phyloP scores from a whole-genome alignment of 2,329 filamentous ascomycete genomes.

The Cladophialophora yegresii region DNA sequence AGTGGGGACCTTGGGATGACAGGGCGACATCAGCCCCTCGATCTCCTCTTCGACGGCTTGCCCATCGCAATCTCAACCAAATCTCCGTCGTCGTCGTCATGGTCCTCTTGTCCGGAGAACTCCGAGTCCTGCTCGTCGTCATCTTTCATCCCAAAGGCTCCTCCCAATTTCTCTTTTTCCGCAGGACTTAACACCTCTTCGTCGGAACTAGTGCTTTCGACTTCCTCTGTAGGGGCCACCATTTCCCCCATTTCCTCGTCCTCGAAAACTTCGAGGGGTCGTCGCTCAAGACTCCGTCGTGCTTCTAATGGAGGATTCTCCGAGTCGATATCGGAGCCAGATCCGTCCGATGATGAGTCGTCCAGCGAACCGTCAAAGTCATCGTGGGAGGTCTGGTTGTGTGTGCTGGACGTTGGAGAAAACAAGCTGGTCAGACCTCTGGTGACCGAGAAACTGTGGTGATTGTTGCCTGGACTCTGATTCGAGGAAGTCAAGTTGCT shows the following conservation, averaged over 20 bases:
- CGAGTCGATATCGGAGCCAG: slow-evolving; percentile 32
- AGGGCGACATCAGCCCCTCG: slow-evolving; percentile 27
- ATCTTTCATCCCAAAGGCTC: slow-evolving; percentile 27
- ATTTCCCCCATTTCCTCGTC: slow-evolving; percentile 56
- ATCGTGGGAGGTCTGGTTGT: slow-evolving; percentile 20
- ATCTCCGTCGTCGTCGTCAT: slow-evolving; percentile 35
- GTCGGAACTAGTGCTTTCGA: slow-evolving; percentile 37
- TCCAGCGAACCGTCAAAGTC: slow-evolving; percentile 37
- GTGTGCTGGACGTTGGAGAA: slow-evolving; percentile 19
- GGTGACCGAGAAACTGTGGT: slow-evolving; percentile 41
- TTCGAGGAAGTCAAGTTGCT: slow-evolving; percentile 26
- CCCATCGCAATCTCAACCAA: slow-evolving; percentile 51
- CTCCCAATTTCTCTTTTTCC: slow-evolving; percentile 32
- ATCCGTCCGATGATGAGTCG: slow-evolving; percentile 35
- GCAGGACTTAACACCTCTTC: slow-evolving; percentile 34
- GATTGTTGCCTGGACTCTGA: slow-evolving; percentile 29
- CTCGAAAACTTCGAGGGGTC: slow-evolving; percentile 62
- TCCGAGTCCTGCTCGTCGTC: slow-evolving; percentile 35
- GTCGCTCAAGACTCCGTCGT: slow-evolving; percentile 47
- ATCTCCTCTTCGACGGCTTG: slow-evolving; percentile 38
- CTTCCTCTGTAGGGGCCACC: slow-evolving; percentile 42
- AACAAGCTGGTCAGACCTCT: slow-evolving; percentile 36
- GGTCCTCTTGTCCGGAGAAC: slow-evolving; percentile 36
- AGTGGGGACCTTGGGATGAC: not conserved
- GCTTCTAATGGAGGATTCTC: slow-evolving; percentile 39